Percentiles rank a stretch among this genome's conserved stretches.
phyloP scores from a whole-genome alignment of 2,329 filamentous ascomycete genomes.

The Emericellopsis cladophorae region DNA sequence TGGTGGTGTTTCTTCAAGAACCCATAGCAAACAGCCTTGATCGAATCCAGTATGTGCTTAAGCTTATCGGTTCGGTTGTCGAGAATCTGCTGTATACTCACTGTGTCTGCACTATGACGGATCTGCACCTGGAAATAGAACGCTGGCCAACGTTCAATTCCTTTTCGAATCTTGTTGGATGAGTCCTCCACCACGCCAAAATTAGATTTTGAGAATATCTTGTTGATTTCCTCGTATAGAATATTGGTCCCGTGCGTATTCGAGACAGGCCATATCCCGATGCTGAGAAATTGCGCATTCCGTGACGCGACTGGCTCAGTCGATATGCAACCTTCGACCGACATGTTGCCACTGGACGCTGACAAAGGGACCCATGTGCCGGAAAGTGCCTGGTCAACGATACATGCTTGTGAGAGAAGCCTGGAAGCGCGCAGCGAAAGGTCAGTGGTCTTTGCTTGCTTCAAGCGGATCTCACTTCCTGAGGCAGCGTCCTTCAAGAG shows the following conservation, averaged over 20 bases:
- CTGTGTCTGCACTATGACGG: conserved; percentile 11
- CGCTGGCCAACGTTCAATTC: conserved; percentile 76
- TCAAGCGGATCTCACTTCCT: conserved; percentile 24
- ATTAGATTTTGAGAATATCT: conserved; percentile 58
- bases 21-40: conserved; percentile 56
- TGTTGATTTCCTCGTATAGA: conserved; percentile 69
- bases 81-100: conserved; percentile 23
- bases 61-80: conserved; percentile 34
- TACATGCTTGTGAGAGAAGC: conserved; percentile 53
- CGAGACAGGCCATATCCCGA: conserved; percentile 57
- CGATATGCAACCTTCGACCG: conserved; percentile 60
- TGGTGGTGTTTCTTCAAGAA: conserved; percentile 68
- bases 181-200: conserved; percentile 54
- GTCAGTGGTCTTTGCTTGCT: conserved; percentile 10
- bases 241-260: conserved; percentile 44
- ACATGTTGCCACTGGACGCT: conserved; percentile 48
- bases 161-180: conserved; percentile 44
- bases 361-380: conserved; percentile 58
- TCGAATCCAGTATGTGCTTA: conserved; percentile 40
- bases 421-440: conserved; percentile 18
- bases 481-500: conserved; percentile 38
- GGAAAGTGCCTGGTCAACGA: conserved; percentile 39
- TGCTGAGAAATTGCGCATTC: conserved; percentile 66
- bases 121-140: conserved; percentile 63
- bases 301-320: conserved; percentile 57